Evolutionary conservation across 176 grass and related monocot genomes (phyloP), one percentile per base, ranked within the genome.

Genomic region (Bolboschoenus planiculmis): DNA sequence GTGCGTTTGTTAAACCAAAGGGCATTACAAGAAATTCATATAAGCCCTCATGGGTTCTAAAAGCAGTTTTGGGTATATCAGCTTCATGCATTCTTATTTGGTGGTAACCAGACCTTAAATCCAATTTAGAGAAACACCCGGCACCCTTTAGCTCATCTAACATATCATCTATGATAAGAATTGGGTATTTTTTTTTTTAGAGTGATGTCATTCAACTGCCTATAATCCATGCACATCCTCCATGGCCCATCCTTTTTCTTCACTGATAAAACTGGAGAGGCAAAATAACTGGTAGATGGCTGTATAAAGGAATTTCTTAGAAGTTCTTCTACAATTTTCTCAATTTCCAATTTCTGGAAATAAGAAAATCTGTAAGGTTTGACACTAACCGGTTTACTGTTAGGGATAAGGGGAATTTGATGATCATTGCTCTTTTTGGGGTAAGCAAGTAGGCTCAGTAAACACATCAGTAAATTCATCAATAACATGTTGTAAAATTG

Each of bases 1-100:
- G 54, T 1, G 20, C 54, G 23, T 57, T 57, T 13, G 16, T 57
- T 57, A 57, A 23, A 23, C 68, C 4, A 74, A 74, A 44, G 1
- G 68, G 63, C 63, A 68, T 68, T 1, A 74, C 68, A 1, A 9
- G 3, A 53, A 27, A 83, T 24, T 65, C 80, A 83, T 83, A 83
- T 4, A 48, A 20, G 1, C 81, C 81, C 50, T 83, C 58, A 29
- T 83, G 81, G 2, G 56, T 83, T 48, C 30, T 20, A 26, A 83
- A 82, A 20, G 40, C 27, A 4, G 39, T 83, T 30, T 71, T 71
- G 1, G 4, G 18, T 3, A 72, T 51, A 21, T 72, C n/a, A n/a
- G n/a, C 40, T 0, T 13, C 2, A 16, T 83, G 0, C 81, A 83
- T 83, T 55, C 24, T 50, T 7, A 83, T 56, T 33, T 83, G 61